phyloP scores from a whole-genome alignment of 2,329 filamentous ascomycete genomes.

The Lanzia echinophila region DNA sequence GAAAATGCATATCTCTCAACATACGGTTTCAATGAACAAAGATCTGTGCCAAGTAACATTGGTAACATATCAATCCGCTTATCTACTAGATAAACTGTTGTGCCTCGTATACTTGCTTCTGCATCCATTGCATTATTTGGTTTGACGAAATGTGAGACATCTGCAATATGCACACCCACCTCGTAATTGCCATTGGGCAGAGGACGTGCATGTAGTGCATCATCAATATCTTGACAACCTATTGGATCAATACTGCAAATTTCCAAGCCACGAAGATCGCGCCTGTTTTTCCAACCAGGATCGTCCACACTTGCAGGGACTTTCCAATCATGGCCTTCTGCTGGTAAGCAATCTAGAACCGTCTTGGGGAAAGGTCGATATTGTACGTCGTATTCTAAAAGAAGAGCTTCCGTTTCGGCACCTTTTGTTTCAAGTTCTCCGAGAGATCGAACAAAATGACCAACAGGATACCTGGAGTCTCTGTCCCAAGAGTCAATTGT shows the following conservation, averaged over 20 bases:
- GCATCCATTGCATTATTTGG: slow-evolving; percentile 95
- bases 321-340: slow-evolving; percentile 88
- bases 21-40: slow-evolving; percentile 94
- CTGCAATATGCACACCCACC: slow-evolving; percentile 96
- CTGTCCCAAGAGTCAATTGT: slow-evolving; percentile 94
- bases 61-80: slow-evolving; percentile 99
- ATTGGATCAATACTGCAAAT: slow-evolving; percentile 97
- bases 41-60: slow-evolving; percentile 87
- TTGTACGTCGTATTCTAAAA: slow-evolving; percentile 95
- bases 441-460: slow-evolving; percentile 87
- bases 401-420: slow-evolving; percentile 91
- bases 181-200: slow-evolving; percentile 91
- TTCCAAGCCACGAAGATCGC: slow-evolving; percentile 76
- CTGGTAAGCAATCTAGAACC: slow-evolving; percentile 85
- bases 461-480: slow-evolving; percentile 84
- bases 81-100: slow-evolving; percentile 94
- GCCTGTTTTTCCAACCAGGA: slow-evolving; percentile 77
- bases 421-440: slow-evolving; percentile 94
- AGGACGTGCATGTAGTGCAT: slow-evolving; percentile 80
- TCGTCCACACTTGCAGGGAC: slow-evolving; percentile 76
- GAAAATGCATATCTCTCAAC: slow-evolving; percentile 92
- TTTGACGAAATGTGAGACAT: slow-evolving; percentile 98
- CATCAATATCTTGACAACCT: slow-evolving; percentile 96
- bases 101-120: slow-evolving; percentile 88
- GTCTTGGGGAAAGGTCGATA: slow-evolving; percentile 96